phyloP scores from a whole-genome alignment of 495 filamentous ascomycete genomes.

The Hypoxylon fuscum region DNA sequence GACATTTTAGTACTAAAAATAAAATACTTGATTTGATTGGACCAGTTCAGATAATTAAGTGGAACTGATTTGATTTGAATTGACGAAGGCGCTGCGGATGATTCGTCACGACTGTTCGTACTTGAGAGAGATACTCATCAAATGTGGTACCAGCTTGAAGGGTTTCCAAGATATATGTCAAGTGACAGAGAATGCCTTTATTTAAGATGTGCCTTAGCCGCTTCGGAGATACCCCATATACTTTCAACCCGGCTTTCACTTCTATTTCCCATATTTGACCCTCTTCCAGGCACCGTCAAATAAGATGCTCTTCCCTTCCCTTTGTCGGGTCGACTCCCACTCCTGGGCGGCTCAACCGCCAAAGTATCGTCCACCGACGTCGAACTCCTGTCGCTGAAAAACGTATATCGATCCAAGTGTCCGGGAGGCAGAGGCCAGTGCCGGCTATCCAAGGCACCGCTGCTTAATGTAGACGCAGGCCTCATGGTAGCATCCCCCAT shows the following conservation, averaged over 20 bases:
- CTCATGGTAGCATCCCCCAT: background rate
- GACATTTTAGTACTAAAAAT: too few species aligned
- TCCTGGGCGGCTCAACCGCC: constrained; percentile 7
- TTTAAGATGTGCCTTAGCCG: constrained; percentile 1
- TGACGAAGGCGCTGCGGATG: too few species aligned
- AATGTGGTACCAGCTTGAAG: too few species aligned
- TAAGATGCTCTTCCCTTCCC: too few species aligned
- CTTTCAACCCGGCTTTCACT: constrained; percentile 7
- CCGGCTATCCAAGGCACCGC: constrained; percentile 29
- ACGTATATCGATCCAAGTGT: constrained; percentile 33
- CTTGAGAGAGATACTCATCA: too few species aligned
- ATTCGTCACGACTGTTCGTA: too few species aligned
- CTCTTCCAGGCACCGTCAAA: background rate
- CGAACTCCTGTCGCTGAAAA: constrained; percentile 37
- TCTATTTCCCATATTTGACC: background rate
- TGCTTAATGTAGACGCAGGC: constrained; percentile 6
- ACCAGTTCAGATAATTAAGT: too few species aligned
- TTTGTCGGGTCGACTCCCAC: background rate
- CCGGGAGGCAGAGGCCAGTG: constrained; percentile 36
- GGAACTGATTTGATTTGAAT: too few species aligned
- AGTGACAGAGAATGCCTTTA: too few species aligned
- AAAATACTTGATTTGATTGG: too few species aligned
- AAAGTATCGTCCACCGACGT: constrained; percentile 8
- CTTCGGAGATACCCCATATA: constrained; percentile 24
- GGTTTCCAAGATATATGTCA: too few species aligned